These are phyloP conservation scores for Luzula sylvatica DNA, from an alignment of 176 grass and related monocot genomes.

Conservation along the genomic window DNA sequence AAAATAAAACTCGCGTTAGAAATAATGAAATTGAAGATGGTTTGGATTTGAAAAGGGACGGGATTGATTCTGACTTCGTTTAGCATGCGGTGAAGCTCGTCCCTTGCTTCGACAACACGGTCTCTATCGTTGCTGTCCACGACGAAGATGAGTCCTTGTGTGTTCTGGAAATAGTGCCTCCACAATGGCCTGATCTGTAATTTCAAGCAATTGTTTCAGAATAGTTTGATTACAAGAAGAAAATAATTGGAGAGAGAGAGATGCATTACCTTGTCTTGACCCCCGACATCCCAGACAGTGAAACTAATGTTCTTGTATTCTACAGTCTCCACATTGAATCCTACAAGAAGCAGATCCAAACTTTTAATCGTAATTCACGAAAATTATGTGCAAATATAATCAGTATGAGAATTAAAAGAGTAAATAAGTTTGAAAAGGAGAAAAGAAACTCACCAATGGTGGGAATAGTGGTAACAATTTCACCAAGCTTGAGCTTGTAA, in stretches of 20 bases:
- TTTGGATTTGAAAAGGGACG: neutral
- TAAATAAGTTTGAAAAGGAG: neutral
- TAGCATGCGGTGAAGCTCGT: slow-evolving; percentile 24
- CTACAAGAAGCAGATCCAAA: slow-evolving; percentile 2
- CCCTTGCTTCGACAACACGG: slow-evolving; percentile 20
- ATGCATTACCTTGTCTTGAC: slow-evolving; percentile 21
- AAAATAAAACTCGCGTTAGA: neutral
- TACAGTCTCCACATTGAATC: slow-evolving; percentile 21
- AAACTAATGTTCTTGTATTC: slow-evolving; percentile 27
- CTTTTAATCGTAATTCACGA: neutral
- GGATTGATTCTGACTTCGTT: slow-evolving; percentile 7
- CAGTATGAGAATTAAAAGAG: neutral
- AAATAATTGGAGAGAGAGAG: neutral
- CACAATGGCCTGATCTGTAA: slow-evolving; percentile 24
- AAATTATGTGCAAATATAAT: neutral
- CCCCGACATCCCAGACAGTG: slow-evolving; percentile 25
- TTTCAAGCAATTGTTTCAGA: neutral
- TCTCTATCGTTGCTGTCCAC: slow-evolving; percentile 23
- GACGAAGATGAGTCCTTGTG: slow-evolving; percentile 23
- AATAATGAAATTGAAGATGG: neutral
- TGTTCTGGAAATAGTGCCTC: slow-evolving; percentile 26
- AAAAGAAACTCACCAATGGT: slow-evolving; percentile 13
- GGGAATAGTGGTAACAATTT: slow-evolving; percentile 22
- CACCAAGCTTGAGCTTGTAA: slow-evolving; percentile 26
- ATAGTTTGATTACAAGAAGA: neutral